Evolutionary conservation across 208 protist genomes (phyloP).

Genomic region (Leishmania turanica): DNA sequence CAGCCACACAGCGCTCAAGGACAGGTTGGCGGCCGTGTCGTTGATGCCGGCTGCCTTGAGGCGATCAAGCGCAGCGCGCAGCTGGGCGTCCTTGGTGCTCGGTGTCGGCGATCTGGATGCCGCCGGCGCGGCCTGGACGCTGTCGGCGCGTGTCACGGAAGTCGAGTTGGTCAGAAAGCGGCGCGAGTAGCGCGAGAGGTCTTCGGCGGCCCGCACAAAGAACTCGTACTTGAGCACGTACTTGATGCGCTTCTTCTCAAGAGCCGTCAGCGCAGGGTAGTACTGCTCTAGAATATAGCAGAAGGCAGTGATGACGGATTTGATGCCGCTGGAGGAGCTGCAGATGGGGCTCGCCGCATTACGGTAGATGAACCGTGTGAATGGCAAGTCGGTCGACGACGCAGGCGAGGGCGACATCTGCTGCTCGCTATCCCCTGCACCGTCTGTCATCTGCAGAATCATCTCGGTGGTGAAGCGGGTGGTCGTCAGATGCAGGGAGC

Average conservation of each 20-base stretch:
- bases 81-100: constrained; percentile 4
- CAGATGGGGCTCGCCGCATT: constrained; percentile 37
- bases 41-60: constrained; percentile 31
- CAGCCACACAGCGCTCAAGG: constrained; percentile 28
- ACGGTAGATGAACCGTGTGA: constrained; percentile 30
- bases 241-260: constrained; percentile 62
- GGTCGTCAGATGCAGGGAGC: neutral
- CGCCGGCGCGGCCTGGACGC: neutral
- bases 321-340: constrained; percentile 57
- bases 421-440: neutral
- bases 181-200: constrained; percentile 41
- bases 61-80: constrained; percentile 19
- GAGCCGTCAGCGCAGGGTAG: constrained; percentile 10
- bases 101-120: neutral
- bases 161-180: constrained; percentile 33
- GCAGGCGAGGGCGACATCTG: neutral
- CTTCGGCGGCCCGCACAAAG: constrained; percentile 59
- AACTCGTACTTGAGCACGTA: constrained; percentile 79
- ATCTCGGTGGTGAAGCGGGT: constrained; percentile 50
- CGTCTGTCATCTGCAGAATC: constrained; percentile 22
- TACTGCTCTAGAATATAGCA: constrained; percentile 60
- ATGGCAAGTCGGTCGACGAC: constrained; percentile 4
- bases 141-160: neutral
- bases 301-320: constrained; percentile 51
- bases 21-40: constrained; percentile 25